Evolutionary conservation across 2,329 filamentous ascomycete genomes (phyloP).

Genomic region (Sporothrix pallida): DNA sequence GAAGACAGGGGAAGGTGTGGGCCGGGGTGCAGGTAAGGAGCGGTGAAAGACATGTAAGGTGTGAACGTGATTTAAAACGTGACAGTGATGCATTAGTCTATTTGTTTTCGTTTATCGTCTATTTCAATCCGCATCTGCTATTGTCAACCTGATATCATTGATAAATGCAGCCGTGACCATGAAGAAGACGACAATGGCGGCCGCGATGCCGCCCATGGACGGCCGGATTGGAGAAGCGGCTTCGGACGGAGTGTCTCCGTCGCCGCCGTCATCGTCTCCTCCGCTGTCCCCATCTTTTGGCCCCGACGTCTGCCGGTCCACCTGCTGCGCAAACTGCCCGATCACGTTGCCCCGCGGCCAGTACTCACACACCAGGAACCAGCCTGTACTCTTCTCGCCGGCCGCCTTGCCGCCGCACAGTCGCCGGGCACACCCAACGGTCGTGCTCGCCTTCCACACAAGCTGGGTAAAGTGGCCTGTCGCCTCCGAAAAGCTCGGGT

Average conservation of each 20-base stretch:
- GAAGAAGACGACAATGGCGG: conserved; percentile 30
- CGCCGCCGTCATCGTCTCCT: background rate
- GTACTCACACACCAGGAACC: conserved; percentile 74
- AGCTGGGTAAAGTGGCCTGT: conserved; percentile 77
- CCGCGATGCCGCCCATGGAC: conserved; percentile 29
- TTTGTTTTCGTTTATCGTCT: background rate
- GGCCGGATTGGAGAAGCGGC: background rate
- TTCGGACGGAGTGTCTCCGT: background rate
- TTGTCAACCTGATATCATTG: conserved; percentile 27
- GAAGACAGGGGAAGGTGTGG: background rate
- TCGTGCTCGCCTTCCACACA: conserved; percentile 69
- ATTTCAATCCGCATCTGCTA: background rate
- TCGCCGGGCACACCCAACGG: conserved; percentile 60
- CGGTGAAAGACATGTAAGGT: background rate
- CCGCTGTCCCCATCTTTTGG: background rate
- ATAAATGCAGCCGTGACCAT: conserved; percentile 29
- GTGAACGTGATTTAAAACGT: no score
- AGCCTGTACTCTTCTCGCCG: conserved; percentile 50
- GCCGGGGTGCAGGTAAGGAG: background rate
- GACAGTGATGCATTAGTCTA: background rate
- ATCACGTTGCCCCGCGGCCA: conserved; percentile 69
- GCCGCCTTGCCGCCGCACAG: conserved; percentile 46
- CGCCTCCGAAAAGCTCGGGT: conserved; percentile 60
- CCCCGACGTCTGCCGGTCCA: conserved; percentile 44
- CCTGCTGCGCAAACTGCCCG: conserved; percentile 56